These are phyloP conservation scores for Sonneratia caseolaris DNA, from an alignment of 345 rosid genomes.

Conservation along the genomic window DNA sequence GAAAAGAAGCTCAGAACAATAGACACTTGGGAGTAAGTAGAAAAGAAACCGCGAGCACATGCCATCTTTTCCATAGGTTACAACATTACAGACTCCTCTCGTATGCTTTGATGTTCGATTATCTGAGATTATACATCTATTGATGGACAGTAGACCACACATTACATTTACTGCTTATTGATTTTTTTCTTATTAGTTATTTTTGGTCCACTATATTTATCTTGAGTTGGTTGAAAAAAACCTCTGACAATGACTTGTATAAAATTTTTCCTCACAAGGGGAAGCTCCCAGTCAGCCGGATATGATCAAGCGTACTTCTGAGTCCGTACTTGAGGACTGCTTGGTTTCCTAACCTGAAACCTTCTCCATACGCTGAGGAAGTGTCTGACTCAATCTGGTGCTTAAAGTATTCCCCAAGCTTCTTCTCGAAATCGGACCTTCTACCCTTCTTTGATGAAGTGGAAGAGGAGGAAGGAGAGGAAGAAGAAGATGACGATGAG, in stretches of 20 bases:
- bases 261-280: conserved; percentile 29
- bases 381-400: conserved; percentile 80
- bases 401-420: conserved; percentile 77
- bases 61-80: background rate
- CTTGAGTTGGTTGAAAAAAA: background rate
- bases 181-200: background rate
- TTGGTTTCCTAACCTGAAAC: conserved; percentile 65
- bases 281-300: conserved; percentile 66
- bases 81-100: background rate
- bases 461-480: conserved; percentile 37
- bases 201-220: background rate
- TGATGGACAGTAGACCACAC: background rate
- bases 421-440: conserved; percentile 83
- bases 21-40: no score
- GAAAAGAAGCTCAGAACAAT: no score
- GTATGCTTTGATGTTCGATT: background rate
- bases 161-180: background rate
- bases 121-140: background rate
- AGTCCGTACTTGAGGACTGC: conserved; percentile 70
- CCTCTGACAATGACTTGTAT: background rate
- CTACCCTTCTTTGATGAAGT: conserved; percentile 74
- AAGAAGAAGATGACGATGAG: conserved; percentile 17
- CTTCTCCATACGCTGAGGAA: conserved; percentile 83
- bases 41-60: background rate
- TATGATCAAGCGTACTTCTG: conserved; percentile 78